phyloP scores from a whole-genome alignment of 306 rosid species.

The Hippophae gyantsensis region DNA sequence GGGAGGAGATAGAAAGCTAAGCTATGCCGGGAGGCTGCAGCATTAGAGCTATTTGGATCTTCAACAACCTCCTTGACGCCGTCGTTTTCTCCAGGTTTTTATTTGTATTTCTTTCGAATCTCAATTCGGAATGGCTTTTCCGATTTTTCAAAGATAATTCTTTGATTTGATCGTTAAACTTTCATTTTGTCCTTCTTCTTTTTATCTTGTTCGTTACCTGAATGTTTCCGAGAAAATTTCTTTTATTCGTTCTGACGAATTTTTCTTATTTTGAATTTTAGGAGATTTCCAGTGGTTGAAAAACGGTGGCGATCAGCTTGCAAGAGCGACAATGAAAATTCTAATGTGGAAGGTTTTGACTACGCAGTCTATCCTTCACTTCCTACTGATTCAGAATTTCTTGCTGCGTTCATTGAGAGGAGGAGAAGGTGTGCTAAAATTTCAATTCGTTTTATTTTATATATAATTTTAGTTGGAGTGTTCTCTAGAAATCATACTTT shows the following conservation, averaged over 20 bases:
- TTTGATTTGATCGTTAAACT: not conserved
- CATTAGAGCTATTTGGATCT: constrained; percentile 91
- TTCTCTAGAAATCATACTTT: too few species aligned
- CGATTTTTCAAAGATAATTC: not conserved
- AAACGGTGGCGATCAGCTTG: constrained; percentile 76
- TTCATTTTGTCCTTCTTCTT: not conserved
- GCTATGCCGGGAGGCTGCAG: constrained; percentile 69
- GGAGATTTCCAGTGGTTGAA: constrained; percentile 92
- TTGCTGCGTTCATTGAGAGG: constrained; percentile 59
- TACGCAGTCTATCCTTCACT: constrained; percentile 27
- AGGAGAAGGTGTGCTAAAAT: constrained; percentile 37
- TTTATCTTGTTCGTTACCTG: too few species aligned
- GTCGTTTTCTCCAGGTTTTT: constrained; percentile 71
- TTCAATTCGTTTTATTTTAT: not conserved
- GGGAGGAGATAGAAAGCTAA: constrained; percentile 7
- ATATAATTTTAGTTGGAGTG: not conserved
- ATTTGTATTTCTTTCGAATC: not conserved
- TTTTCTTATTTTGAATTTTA: constrained; percentile 2
- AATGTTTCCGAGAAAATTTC: too few species aligned
- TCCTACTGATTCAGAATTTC: constrained; percentile 57
- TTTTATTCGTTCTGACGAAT: too few species aligned
- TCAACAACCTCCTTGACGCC: constrained; percentile 64
- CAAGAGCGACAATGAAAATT: constrained; percentile 27
- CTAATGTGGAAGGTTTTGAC: constrained; percentile 15
- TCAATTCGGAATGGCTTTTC: not conserved